Conservation (phyloP, 2,329 filamentous ascomycete species). For the Phaeosphaeriaceae sp. region DNA sequence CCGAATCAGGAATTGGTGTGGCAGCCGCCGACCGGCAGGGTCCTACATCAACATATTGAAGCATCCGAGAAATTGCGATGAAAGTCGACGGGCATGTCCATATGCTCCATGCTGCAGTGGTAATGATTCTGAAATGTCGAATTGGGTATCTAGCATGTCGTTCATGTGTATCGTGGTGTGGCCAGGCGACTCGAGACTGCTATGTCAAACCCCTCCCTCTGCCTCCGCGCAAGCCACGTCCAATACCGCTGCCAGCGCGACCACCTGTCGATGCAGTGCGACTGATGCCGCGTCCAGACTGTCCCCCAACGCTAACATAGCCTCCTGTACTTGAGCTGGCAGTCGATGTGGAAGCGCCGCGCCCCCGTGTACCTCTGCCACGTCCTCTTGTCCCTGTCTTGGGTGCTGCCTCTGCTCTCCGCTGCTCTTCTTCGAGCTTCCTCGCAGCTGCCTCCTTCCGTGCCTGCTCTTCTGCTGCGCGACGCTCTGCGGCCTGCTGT, state of each 20-base stretch:
- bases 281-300: constrained; percentile 57
- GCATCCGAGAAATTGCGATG: too few species aligned
- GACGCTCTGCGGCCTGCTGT: constrained; percentile 79
- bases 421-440: constrained; percentile 59
- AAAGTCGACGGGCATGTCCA: too few species aligned
- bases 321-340: constrained; percentile 41
- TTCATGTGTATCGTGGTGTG: not conserved
- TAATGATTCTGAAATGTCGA: not conserved
- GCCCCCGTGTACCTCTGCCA: constrained; percentile 45
- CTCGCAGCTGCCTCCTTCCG: constrained; percentile 72
- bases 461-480: constrained; percentile 78
- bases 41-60: too few species aligned
- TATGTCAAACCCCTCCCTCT: constrained; percentile 39
- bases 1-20: not conserved
- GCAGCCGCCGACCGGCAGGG: not conserved
- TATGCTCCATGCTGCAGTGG: not conserved
- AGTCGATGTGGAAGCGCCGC: constrained; percentile 37
- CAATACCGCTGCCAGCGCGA: constrained; percentile 54
- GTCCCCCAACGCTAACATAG: constrained; percentile 53
- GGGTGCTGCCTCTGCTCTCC: constrained; percentile 65
- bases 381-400: constrained; percentile 49
- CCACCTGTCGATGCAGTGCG: constrained; percentile 53
- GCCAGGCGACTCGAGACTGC: not conserved
- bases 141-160: not conserved
- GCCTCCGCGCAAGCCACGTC: constrained; percentile 49